Evolutionary conservation across 1,284 basidiomycete genomes (phyloP).

Genomic region (Ceratobasidium papillatum): DNA sequence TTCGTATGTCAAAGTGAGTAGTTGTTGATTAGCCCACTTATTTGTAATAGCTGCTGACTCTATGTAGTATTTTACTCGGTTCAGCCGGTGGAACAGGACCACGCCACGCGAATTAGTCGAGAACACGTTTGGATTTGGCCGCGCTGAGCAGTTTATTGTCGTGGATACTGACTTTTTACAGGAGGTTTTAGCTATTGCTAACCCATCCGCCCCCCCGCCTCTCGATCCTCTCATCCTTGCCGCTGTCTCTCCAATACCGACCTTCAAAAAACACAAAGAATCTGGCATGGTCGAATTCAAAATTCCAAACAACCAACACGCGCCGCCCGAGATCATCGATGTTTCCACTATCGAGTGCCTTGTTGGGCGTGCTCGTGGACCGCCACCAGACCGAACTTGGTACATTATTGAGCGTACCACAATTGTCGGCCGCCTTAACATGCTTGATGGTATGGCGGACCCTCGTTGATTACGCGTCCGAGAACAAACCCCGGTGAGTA

Average conservation of each 20-base stretch:
- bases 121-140: not conserved
- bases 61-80: slow-evolving; percentile 3
- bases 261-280: not conserved
- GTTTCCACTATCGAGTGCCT: slow-evolving; percentile 45
- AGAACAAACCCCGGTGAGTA: too few relatives aligned
- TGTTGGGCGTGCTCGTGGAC: slow-evolving; percentile 44
- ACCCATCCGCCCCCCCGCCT: slow-evolving; percentile 43
- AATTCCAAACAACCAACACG: slow-evolving; percentile 25
- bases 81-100: not conserved
- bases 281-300: slow-evolving; percentile 16
- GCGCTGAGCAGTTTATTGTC: slow-evolving; percentile 2
- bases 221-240: slow-evolving; percentile 45
- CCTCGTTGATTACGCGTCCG: not conserved
- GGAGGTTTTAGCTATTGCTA: slow-evolving; percentile 42
- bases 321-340: slow-evolving; percentile 45
- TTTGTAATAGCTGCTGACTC: not conserved
- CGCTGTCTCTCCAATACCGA: slow-evolving; percentile 43
- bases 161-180: slow-evolving; percentile 1
- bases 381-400: slow-evolving; percentile 41
- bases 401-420: slow-evolving; percentile 49
- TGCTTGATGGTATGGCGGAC: not conserved
- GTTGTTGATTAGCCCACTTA: not conserved
- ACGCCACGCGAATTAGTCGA: not conserved
- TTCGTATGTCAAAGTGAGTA: slow-evolving; percentile 13
- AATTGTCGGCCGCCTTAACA: slow-evolving; percentile 3